Conservation (phyloP, 2,329 filamentous ascomycete species). For the Fusarium chlamydosporum region DNA sequence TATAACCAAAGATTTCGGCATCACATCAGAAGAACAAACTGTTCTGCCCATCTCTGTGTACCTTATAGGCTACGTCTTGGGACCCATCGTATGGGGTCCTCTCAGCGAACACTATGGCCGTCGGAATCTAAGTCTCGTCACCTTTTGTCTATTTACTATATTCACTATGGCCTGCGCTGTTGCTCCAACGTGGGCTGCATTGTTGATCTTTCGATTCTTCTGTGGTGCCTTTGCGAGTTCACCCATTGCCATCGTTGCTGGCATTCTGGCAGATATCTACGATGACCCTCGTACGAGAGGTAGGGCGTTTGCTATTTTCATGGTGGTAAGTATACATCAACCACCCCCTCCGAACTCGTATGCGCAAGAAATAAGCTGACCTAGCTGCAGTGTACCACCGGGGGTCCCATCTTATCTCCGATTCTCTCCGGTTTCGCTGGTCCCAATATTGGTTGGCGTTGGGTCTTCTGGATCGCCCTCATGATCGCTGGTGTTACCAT, state of each 20-base stretch:
- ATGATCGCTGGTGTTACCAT: conserved; percentile 76
- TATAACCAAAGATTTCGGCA: conserved; percentile 69
- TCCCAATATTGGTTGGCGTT: conserved; percentile 73
- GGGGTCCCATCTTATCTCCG: conserved; percentile 76
- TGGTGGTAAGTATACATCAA: conserved; percentile 63
- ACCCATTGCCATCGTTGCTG: conserved; percentile 73
- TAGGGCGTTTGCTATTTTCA: conserved; percentile 73
- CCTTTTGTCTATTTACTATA: conserved; percentile 64
- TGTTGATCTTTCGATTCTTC: conserved; percentile 70
- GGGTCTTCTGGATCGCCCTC: conserved; percentile 78
- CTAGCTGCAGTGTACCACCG: conserved; percentile 67
- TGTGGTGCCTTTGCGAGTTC: conserved; percentile 68
- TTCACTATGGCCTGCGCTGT: conserved; percentile 71
- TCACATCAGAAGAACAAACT: conserved; percentile 62
- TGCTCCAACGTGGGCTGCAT: conserved; percentile 65
- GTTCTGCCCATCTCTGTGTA: conserved; percentile 74
- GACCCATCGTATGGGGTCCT: conserved; percentile 73
- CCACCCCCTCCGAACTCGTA: neutral
- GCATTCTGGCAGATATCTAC: conserved; percentile 77
- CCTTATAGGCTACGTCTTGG: conserved; percentile 74
- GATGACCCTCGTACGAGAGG: conserved; percentile 66
- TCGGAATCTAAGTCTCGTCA: conserved; percentile 60
- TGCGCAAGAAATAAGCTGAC: conserved; percentile 30
- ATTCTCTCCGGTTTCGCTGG: conserved; percentile 74
- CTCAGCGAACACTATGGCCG: conserved; percentile 76